Evolutionary conservation across 345 rosid genomes (phyloP), one percentile per base, ranked within the genome.

Genomic region (Pistacia vera): DNA sequence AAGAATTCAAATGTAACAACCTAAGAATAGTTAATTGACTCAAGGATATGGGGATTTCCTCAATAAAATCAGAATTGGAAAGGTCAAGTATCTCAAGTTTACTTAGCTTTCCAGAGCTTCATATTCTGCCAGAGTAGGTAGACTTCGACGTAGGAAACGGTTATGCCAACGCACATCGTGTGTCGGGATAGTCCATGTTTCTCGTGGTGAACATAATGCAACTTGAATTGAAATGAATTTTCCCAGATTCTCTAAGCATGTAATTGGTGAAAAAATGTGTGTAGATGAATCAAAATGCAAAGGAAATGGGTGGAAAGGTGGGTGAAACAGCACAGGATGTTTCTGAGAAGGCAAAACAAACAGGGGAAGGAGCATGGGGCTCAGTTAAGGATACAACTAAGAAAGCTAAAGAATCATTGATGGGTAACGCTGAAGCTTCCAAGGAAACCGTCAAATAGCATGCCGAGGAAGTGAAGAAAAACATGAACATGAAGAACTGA

Each of bases 401-500:
- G 41, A 81, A 81, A 74, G 81, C 77, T 59, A 77, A 66, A 73
- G 81, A 81, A n/a, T 79, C 78, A 20, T 66, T 77, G 35, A 49
- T 74, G 2, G 79, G 75, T 2, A 80, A 75, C 22, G 82, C 84
- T 14, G 78, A 72, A 20, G 85, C 79, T 16, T 30, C 89, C 1
- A 82, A 86, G 61, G 83, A 82, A 51, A 38, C 64, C 2, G 55
- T 76, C 70, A 30, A 80, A 69, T 78, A 75, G 3, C 82, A 86
- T 68, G 87, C 91, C 2, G 87, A 80, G 2, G 41, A 81, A 13
- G 77, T 85, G 10, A 76, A 81, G 72, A 68, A 74, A 33, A 68
- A 78, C 84, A 81, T 84, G 79, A 78, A 88, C 85, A 35, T 78
- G 69, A 83, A 83, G 58, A 77, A 75, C 48, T 80, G 67, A 22